Base-by-base conservation (phyloP, 129 eudicot genomes). In the Mikania micrantha region DNA sequence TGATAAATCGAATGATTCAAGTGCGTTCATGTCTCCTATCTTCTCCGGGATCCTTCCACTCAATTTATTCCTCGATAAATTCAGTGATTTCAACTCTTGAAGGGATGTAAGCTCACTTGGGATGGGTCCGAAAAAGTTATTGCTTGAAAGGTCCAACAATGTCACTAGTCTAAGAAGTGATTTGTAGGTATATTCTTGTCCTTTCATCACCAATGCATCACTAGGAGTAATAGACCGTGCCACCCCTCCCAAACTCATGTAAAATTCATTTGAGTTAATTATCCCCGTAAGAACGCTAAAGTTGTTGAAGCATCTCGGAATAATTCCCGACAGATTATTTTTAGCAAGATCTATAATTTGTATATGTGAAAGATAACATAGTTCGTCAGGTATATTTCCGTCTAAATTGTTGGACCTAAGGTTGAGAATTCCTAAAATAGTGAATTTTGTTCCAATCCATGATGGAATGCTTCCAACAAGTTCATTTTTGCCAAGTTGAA, bases 171-270 rank as follows among this genome's bases (percentile, higher is more conserved):
- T 2, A 0, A 58, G 5, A 29, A 5, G 15, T 15, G 5, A 1
- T 3, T 1, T 7, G 6, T 56, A 78, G 21, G 29, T 40, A 25
- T 29, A 17, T 10, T 40, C 74, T 27, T 48, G 44, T 48, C 74
- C 78, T 29, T 78, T 78, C 38, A 52, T 57, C 29, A 73, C 63
- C 25, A 73, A 21, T 1, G 44, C n/a, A 12, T 36, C 74, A 38
- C 38, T 38, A 3, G 40, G 54, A 15, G n/a, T n/a, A n/a, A n/a
- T n/a, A n/a, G n/a, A n/a, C n/a, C n/a, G n/a, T n/a, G n/a, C n/a
- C n/a, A n/a, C n/a, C n/a, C n/a, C n/a, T n/a, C n/a, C n/a, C n/a
- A n/a, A n/a, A n/a, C n/a, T n/a, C n/a, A n/a, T n/a, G n/a, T n/a
- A n/a, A n/a, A n/a, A n/a, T n/a, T n/a, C n/a, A n/a, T n/a, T n/a